Evolutionary conservation across 1,284 basidiomycete species (phyloP).

Genomic region (Veloboletus limbatus): DNA sequence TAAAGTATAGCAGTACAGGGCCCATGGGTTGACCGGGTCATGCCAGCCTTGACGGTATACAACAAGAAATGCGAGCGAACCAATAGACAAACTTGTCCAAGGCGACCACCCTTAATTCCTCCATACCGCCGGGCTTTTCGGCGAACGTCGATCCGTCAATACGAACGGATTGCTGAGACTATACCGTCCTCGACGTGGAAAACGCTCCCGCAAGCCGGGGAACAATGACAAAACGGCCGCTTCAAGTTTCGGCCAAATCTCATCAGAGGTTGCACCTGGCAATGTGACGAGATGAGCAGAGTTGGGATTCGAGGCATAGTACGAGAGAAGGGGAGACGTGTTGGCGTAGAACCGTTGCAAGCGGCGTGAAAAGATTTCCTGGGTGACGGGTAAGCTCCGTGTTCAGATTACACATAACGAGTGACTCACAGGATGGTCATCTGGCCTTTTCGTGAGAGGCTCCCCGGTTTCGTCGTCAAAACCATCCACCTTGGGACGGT

Average conservation of each 20-base stretch:
- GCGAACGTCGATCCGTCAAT: conserved; percentile 14
- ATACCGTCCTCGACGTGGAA: conserved; percentile 42
- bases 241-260: conserved; percentile 88
- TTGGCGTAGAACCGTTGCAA: conserved; percentile 82
- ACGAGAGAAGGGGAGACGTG: conserved; percentile 82
- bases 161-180: conserved; percentile 47
- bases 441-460: conserved; percentile 82
- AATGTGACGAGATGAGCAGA: conserved; percentile 61
- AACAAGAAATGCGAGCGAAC: conserved; percentile 34
- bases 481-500: conserved; percentile 84
- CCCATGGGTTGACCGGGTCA: conserved; percentile 7
- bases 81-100: conserved; percentile 57
- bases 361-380: conserved; percentile 85
- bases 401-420: neutral
- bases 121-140: conserved; percentile 14
- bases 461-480: conserved; percentile 94
- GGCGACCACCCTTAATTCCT: conserved; percentile 31
- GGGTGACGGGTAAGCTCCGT: conserved; percentile 6
- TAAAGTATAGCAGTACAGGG: conserved; percentile 19
- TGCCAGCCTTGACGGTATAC: conserved; percentile 7
- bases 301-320: conserved; percentile 56
- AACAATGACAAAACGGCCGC: conserved; percentile 54
- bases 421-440: conserved; percentile 83
- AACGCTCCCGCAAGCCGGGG: conserved; percentile 54
- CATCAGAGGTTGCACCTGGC: conserved; percentile 83